Percentiles rank a stretch among this genome's conserved stretches.
Evolutionary conservation across 208 protist genomes (phyloP).

Genomic region (Acanthamoeba lugdunensis): DNA sequence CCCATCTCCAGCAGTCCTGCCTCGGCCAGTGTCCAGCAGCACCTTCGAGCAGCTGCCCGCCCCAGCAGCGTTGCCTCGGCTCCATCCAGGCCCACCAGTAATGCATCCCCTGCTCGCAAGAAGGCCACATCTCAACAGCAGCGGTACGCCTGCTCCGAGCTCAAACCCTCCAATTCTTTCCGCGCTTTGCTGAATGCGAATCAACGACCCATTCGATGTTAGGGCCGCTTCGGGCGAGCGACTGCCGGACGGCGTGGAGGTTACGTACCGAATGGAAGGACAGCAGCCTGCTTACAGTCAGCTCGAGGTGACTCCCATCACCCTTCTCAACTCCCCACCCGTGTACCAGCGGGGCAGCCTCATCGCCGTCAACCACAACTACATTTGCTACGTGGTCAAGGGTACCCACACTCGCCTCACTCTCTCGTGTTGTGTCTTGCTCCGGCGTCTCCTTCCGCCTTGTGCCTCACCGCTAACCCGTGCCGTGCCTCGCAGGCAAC

Average conservation of each 20-base stretch:
- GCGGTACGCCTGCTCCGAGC: not conserved
- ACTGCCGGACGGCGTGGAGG: not conserved
- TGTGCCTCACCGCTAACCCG: not conserved
- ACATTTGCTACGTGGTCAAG: constrained; percentile 72
- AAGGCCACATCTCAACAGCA: not conserved
- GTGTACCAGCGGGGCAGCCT: constrained; percentile 64
- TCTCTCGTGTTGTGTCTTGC: not conserved
- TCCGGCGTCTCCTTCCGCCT: not conserved
- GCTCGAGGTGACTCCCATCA: constrained; percentile 65
- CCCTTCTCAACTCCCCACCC: constrained; percentile 42
- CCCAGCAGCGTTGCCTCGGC: not conserved
- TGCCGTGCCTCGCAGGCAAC: constrained; percentile 20
- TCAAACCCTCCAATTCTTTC: no score
- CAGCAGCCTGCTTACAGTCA: constrained; percentile 5
- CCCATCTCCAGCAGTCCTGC: not conserved
- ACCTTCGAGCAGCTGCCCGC: not conserved
- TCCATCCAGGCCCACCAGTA: not conserved
- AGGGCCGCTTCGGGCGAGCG: constrained; percentile 20
- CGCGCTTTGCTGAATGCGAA: not conserved
- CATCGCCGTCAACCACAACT: constrained; percentile 70
- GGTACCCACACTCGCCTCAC: not conserved
- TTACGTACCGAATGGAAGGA: not conserved
- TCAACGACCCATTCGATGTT: not conserved
- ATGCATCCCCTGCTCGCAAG: not conserved
- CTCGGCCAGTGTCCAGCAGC: not conserved